Conservation (phyloP, 306 rosid genomes). For the Trifolium pratense region DNA sequence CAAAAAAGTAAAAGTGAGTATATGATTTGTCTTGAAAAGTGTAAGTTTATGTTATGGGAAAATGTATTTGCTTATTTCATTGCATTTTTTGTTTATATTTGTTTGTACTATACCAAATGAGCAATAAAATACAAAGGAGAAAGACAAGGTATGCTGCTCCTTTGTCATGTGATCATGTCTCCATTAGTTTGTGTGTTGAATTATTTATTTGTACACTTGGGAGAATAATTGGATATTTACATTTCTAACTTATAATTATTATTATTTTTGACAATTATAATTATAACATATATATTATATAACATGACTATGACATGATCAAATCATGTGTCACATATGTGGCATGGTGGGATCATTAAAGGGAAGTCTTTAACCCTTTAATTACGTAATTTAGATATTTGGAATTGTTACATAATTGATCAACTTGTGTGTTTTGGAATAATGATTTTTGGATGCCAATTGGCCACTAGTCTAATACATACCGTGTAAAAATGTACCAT, state of each 20-base stretch:
- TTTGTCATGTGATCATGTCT: constrained; percentile 47
- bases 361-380: constrained; percentile 23
- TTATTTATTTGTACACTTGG: constrained; percentile 29
- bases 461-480: constrained; percentile 22
- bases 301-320: background rate
- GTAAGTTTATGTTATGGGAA: constrained; percentile 40
- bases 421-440: constrained; percentile 31
- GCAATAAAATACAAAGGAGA: constrained; percentile 36
- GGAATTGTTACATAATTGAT: constrained; percentile 2
- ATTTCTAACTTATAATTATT: background rate
- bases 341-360: constrained; percentile 21
- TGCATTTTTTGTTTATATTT: constrained; percentile 37
- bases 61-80: constrained; percentile 18
- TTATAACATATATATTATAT: background rate
- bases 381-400: constrained; percentile 40
- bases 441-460: constrained; percentile 9
- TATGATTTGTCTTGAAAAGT: constrained; percentile 34
- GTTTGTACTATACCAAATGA: constrained; percentile 23
- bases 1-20: constrained; percentile 31
- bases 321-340: constrained; percentile 25
- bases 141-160: constrained; percentile 32
- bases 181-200: too few species aligned
- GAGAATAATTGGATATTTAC: constrained; percentile 16
- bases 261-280: background rate
- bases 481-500: constrained; percentile 8